These are phyloP conservation scores for Aspergillus egyptiacus DNA, from an alignment of 495 filamentous ascomycete species.

Conservation along the genomic window DNA sequence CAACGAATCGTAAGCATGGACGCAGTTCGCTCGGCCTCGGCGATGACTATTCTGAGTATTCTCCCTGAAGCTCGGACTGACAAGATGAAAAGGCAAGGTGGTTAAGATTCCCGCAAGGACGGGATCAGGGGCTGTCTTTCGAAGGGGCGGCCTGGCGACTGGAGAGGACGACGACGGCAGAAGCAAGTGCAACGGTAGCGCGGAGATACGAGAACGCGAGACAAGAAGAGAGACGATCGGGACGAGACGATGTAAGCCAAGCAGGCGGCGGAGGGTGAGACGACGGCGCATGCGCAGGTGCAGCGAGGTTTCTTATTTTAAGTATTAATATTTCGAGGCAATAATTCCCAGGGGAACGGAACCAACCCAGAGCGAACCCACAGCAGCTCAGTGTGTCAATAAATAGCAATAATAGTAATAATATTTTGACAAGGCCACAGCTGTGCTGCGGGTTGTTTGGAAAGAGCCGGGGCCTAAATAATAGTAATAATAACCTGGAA, in stretches of 20 bases:
- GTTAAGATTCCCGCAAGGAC: background rate
- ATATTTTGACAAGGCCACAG: background rate
- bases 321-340: too few relatives aligned
- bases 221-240: slow-evolving; percentile 5
- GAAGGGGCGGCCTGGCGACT: too few relatives aligned
- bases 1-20: slow-evolving; percentile 11
- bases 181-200: background rate
- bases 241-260: slow-evolving; percentile 9
- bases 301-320: too few relatives aligned
- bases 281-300: background rate
- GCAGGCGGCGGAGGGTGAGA: slow-evolving; percentile 9
- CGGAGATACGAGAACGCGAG: slow-evolving; percentile 1
- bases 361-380: slow-evolving; percentile 9
- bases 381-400: background rate
- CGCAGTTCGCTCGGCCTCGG: slow-evolving; percentile 8
- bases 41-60: too few relatives aligned
- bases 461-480: background rate
- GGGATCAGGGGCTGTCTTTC: too few relatives aligned
- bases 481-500: background rate
- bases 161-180: background rate
- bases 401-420: too few relatives aligned
- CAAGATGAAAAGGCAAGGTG: slow-evolving; percentile 1
- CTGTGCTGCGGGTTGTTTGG: background rate
- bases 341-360: slow-evolving; percentile 12
- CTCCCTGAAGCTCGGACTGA: slow-evolving; percentile 6